These are phyloP conservation scores for Warburgia ugandensis DNA, from an alignment of 164 flowering plant genomes.

Conservation along the genomic window DNA sequence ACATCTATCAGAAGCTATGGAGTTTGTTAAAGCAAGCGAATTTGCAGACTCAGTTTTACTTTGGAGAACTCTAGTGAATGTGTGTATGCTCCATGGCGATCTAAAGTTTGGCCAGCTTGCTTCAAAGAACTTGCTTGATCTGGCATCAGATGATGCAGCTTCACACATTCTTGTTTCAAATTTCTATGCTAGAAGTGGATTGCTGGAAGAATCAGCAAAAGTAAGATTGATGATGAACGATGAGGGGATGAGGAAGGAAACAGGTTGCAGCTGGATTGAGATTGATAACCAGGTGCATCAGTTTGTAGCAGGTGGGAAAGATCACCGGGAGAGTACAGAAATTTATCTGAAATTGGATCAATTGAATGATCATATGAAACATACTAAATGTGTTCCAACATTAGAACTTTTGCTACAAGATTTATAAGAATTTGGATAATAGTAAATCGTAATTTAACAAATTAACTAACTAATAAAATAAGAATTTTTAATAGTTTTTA, in stretches of 20 bases:
- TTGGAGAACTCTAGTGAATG: slow-evolving; percentile 18
- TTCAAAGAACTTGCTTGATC: slow-evolving; percentile 9
- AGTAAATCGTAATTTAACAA: too few species aligned
- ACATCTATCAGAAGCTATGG: slow-evolving; percentile 19
- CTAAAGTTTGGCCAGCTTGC: slow-evolving; percentile 14
- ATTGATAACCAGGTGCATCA: slow-evolving; percentile 14
- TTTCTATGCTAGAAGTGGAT: slow-evolving; percentile 10
- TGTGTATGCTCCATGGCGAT: slow-evolving; percentile 21
- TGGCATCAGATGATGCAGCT: slow-evolving; percentile 9
- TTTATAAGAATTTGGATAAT: too few species aligned
- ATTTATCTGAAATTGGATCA: slow-evolving; percentile 20
- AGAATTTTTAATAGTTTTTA: too few species aligned
- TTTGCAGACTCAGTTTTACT: slow-evolving; percentile 18
- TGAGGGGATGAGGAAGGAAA: slow-evolving; percentile 22
- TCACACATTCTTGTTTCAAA: slow-evolving; percentile 13
- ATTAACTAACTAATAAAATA: too few species aligned
- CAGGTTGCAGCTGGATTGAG: slow-evolving; percentile 23
- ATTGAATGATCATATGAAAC: slow-evolving; percentile 13
- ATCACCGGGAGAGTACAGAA: slow-evolving; percentile 16
- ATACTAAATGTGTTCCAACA: slow-evolving; percentile 1
- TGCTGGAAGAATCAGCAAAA: slow-evolving; percentile 25
- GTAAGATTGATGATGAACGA: slow-evolving; percentile 26
- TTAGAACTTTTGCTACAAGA: neutral
- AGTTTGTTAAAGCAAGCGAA: slow-evolving; percentile 18
- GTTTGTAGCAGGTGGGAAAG: slow-evolving; percentile 20